Percentiles rank a stretch among this genome's conserved stretches.
Evolutionary conservation across 2,329 filamentous ascomycete species (phyloP).

Genomic region (Aaosphaeria pasadenensis): DNA sequence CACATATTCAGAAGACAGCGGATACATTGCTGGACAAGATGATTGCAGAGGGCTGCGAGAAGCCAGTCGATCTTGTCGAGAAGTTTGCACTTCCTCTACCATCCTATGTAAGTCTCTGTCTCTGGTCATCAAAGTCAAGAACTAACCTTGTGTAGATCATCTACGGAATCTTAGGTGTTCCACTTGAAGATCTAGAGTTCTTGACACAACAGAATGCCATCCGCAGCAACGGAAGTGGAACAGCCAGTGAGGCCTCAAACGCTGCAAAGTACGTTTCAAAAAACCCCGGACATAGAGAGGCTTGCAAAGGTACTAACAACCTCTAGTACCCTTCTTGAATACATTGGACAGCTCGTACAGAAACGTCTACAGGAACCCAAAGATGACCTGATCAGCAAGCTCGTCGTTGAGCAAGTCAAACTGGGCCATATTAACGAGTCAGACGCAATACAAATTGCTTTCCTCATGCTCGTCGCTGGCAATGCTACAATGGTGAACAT

Average conservation of each 20-base stretch:
- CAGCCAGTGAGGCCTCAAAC: constrained; percentile 45
- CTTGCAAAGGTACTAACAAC: neutral
- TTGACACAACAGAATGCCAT: constrained; percentile 48
- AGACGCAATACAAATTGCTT: constrained; percentile 46
- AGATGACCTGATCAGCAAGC: constrained; percentile 48
- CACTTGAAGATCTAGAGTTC: constrained; percentile 46
- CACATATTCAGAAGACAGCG: constrained; percentile 48
- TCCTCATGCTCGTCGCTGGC: constrained; percentile 50
- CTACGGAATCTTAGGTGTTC: constrained; percentile 50
- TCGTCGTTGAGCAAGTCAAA: constrained; percentile 24
- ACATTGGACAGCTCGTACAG: constrained; percentile 46
- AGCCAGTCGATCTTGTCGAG: constrained; percentile 46
- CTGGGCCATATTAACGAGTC: constrained; percentile 26
- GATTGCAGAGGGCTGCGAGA: constrained; percentile 35
- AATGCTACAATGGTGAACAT: constrained; percentile 55
- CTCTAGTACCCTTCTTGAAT: constrained; percentile 42
- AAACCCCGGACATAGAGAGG: no score
- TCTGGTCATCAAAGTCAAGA: neutral
- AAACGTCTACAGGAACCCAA: constrained; percentile 38
- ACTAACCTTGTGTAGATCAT: constrained; percentile 40
- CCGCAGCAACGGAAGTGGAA: constrained; percentile 48
- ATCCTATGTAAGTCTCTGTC: constrained; percentile 38
- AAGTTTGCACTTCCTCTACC: constrained; percentile 49
- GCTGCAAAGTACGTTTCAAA: constrained; percentile 39
- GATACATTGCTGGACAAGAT: constrained; percentile 43